Conservation (phyloP, 2,329 filamentous ascomycete genomes). For the Monosporascus sp. region DNA sequence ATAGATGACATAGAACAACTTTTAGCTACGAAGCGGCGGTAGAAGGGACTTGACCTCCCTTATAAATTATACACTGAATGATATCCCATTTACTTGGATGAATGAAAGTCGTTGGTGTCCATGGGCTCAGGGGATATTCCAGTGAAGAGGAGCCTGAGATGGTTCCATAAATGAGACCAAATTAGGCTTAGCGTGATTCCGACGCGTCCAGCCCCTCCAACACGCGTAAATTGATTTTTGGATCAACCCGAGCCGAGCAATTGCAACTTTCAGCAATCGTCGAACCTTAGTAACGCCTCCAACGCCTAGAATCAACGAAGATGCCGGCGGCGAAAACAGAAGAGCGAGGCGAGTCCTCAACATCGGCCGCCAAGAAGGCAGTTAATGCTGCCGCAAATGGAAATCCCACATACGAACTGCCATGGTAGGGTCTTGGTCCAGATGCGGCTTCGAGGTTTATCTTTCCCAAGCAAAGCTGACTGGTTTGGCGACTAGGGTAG, state of each 20-base stretch:
- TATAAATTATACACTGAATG: no score
- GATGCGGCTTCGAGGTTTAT: not conserved
- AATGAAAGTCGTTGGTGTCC: no score
- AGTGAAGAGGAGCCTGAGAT: no score
- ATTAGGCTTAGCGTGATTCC: conserved; percentile 3
- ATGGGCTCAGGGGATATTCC: no score
- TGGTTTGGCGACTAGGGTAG: conserved; percentile 61
- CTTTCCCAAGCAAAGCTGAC: not conserved
- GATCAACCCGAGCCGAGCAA: not conserved
- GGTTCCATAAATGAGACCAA: not conserved
- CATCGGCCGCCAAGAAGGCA: conserved; percentile 52
- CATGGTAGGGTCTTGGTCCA: conserved; percentile 53
- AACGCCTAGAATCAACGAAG: conserved; percentile 1
- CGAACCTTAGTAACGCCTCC: not conserved
- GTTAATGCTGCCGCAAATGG: conserved; percentile 46
- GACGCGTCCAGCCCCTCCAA: conserved; percentile 16
- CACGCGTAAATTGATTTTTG: conserved; percentile 27
- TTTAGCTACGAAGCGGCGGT: no score
- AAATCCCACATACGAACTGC: conserved; percentile 63
- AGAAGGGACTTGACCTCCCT: no score
- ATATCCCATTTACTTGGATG: no score
- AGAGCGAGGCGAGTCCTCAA: conserved; percentile 57
- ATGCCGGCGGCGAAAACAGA: conserved; percentile 48
- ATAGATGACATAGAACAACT: no score
- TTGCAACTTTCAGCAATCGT: conserved; percentile 1